Evolutionary conservation across 345 rosid species (phyloP).

Genomic region (Syzygium oleosum): DNA sequence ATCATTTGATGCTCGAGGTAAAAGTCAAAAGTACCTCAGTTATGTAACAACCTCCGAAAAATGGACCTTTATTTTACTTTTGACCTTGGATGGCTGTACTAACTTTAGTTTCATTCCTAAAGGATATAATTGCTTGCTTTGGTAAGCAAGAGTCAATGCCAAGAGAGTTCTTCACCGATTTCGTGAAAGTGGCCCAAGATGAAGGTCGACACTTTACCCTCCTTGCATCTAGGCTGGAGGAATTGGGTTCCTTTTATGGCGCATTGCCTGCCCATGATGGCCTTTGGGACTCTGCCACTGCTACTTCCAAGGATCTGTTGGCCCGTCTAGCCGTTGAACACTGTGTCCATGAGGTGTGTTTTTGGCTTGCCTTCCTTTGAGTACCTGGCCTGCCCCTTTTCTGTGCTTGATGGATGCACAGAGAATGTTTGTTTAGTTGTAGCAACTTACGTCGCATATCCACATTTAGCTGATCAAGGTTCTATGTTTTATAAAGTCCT

Average conservation of each 20-base stretch:
- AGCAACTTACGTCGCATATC: not conserved
- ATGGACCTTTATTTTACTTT: not conserved
- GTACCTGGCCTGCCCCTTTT: not conserved
- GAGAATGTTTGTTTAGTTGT: not conserved
- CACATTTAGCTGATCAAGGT: not conserved
- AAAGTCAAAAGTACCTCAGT: not conserved
- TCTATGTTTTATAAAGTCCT: not conserved
- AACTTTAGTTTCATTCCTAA: not conserved
- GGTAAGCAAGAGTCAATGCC: conserved; percentile 93
- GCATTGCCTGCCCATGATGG: conserved; percentile 91
- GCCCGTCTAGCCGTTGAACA: conserved; percentile 83
- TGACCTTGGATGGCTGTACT: not conserved
- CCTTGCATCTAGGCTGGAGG: conserved; percentile 64
- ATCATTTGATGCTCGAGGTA: not conserved
- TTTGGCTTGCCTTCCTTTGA: not conserved
- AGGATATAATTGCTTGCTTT: conserved; percentile 93
- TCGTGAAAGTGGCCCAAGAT: conserved; percentile 83
- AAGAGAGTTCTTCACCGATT: conserved; percentile 79
- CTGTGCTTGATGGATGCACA: not conserved
- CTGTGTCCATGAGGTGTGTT: conserved; percentile 79
- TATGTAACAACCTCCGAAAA: not conserved
- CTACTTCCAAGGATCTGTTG: conserved; percentile 69
- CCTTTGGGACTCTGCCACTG: conserved; percentile 77
- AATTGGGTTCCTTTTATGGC: conserved; percentile 70
- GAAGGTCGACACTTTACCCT: conserved; percentile 84